Evolutionary conservation across 164 flowering plant genomes (phyloP).

Genomic region (Taxillus chinensis): DNA sequence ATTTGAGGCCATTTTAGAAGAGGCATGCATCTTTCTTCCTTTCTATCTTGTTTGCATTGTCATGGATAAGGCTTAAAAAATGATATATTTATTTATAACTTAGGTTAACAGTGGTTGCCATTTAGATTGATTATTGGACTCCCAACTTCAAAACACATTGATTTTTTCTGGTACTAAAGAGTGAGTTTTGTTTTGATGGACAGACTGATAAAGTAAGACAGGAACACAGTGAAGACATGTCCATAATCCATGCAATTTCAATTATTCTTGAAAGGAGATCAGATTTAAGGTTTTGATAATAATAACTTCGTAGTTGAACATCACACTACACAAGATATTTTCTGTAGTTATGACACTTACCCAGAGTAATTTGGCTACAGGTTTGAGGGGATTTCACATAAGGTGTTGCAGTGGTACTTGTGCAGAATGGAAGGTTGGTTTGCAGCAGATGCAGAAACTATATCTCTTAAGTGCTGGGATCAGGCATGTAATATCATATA

Average conservation of each 20-base stretch:
- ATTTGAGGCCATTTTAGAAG: conserved; percentile 67
- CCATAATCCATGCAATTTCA: conserved; percentile 55
- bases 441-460: conserved; percentile 92
- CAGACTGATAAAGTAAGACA: conserved; percentile 70
- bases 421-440: conserved; percentile 99
- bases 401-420: conserved; percentile 94
- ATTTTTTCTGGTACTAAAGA: background rate
- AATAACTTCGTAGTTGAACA: background rate
- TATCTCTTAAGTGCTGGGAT: conserved; percentile 86
- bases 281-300: conserved; percentile 50
- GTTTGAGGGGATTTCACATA: conserved; percentile 75
- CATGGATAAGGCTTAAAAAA: background rate
- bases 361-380: conserved; percentile 23
- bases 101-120: too few species aligned
- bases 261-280: conserved; percentile 74
- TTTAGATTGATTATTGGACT: background rate
- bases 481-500: conserved; percentile 34
- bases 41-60: background rate
- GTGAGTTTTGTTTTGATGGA: background rate
- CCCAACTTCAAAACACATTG: background rate
- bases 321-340: too few species aligned
- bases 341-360: background rate
- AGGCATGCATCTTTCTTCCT: conserved; percentile 43
- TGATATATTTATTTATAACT: background rate
- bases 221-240: conserved; percentile 63